Evolutionary conservation across 129 eudicot species (phyloP), one percentile per base, ranked within the genome.

Genomic region (Flaveria bidentis): DNA sequence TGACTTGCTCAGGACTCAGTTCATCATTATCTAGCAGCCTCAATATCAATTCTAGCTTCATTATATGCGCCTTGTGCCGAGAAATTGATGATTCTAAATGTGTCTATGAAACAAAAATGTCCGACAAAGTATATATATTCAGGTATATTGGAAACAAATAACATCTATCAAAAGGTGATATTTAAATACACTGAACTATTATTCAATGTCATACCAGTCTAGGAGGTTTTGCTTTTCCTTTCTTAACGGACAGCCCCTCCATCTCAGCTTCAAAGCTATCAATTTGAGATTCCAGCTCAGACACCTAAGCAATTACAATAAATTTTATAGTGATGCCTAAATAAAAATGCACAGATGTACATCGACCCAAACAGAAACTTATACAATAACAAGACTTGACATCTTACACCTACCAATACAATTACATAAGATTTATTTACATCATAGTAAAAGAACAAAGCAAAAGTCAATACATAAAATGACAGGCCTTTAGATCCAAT

Each of bases 191-290:
- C 14, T 14, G 62, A 51, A 58, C 18, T 46, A 28, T 46, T 78
- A 56, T 46, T 17, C 72, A 36, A 53, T 60, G 72, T 62, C 82
- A 62, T 80, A 91, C 99, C 96, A 95, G 77, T 89, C 99, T 89
- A 23, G 99, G 99, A 41, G 99, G 99, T 81, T 97, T 87, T 18
- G 90, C 78, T 85, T 95, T 95, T 82, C 99, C 99, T 88, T 95
- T 95, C 84, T 95, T 95, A 52, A 91, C 99, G 23, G 94, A 83
- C 44, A 95, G 84, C 47, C 99, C 99, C 82, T 91, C 99, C 78
- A 91, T 86, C 83, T 95, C 99, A 62, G 99, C 99, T 85, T 95
- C 99, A 85, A 95, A 95, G 83, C 88, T 83, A 77, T 95, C 99
- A 33, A 95, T 88, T 84, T 95, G 97, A 76, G 88, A 84, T 87